Evolutionary conservation across 805 yeast genomes (phyloP).

Genomic region (Dipodascus albidus): DNA sequence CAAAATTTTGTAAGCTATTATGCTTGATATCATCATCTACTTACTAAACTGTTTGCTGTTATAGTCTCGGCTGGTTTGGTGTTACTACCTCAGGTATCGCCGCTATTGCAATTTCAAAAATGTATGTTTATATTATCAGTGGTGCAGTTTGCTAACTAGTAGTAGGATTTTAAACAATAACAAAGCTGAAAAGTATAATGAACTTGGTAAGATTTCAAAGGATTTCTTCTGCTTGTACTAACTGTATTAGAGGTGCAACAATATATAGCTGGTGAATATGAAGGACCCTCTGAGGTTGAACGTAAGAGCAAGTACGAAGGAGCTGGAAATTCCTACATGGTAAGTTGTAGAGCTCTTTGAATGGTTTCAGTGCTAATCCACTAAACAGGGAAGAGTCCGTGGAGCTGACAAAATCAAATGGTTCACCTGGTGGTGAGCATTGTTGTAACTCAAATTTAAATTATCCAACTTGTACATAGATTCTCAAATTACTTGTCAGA

Average conservation of each 20-base stretch:
- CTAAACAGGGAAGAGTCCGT: conserved; percentile 14
- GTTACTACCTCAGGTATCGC: conserved; percentile 19
- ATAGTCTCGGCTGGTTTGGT: conserved; percentile 19
- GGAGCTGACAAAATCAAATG: conserved; percentile 10
- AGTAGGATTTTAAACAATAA: conserved; percentile 4
- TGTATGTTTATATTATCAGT: conserved; percentile 15
- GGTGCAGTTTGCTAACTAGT: conserved; percentile 3
- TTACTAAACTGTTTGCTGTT: no score
- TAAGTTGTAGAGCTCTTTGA: conserved; percentile 5
- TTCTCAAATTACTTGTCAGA: conserved; percentile 2
- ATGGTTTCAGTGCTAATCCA: not conserved
- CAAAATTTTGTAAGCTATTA: not conserved
- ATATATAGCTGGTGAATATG: conserved; percentile 23
- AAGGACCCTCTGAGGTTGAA: conserved; percentile 20
- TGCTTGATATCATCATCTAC: no score
- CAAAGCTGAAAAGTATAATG: conserved; percentile 2
- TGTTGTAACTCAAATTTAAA: not conserved
- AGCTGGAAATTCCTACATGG: conserved; percentile 26
- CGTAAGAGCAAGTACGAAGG: conserved; percentile 27
- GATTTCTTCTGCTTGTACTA: not conserved
- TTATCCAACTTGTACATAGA: not conserved
- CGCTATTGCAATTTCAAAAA: conserved; percentile 18
- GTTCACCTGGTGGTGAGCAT: not conserved
- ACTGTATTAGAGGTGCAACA: conserved; percentile 8
- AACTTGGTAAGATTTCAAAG: not conserved